Conservation (phyloP, 83 land plant species). For the Thuja plicata region DNA sequence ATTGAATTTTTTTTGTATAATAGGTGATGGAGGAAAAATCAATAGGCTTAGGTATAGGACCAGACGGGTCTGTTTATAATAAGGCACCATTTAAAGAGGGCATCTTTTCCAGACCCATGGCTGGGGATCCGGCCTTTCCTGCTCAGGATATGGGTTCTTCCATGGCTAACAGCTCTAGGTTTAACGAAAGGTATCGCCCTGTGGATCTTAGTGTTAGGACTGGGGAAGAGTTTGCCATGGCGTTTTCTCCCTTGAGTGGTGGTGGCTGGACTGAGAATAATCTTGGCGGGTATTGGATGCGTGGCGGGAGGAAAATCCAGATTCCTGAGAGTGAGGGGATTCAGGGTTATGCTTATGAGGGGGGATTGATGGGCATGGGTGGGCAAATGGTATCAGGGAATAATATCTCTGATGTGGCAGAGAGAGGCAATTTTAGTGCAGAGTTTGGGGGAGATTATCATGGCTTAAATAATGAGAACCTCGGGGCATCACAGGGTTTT, state of each 20-base stretch:
- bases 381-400: neutral
- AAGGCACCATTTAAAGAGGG: neutral
- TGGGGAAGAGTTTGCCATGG: constrained; percentile 13
- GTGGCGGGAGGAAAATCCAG: neutral
- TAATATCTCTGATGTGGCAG: neutral
- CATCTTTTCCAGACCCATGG: neutral
- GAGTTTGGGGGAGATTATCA: constrained; percentile 3
- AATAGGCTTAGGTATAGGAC: neutral
- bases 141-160: neutral
- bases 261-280: neutral
- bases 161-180: neutral
- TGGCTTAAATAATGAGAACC: neutral
- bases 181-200: neutral
- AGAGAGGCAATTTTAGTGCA: neutral
- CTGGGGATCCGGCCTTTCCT: constrained; percentile 8
- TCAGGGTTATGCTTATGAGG: neutral
- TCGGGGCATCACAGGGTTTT: neutral
- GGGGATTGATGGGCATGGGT: neutral
- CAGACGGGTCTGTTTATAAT: constrained; percentile 3
- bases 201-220: constrained; percentile 7
- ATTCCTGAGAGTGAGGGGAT: constrained; percentile 2
- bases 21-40: constrained; percentile 14
- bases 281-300: neutral
- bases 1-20: neutral
- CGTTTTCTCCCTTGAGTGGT: neutral